A percentile compares a stretch with the other conserved stretches of the same genome.
phyloP scores from a whole-genome alignment of 441 rosid species.

The Pelargonium cotyledonis region DNA sequence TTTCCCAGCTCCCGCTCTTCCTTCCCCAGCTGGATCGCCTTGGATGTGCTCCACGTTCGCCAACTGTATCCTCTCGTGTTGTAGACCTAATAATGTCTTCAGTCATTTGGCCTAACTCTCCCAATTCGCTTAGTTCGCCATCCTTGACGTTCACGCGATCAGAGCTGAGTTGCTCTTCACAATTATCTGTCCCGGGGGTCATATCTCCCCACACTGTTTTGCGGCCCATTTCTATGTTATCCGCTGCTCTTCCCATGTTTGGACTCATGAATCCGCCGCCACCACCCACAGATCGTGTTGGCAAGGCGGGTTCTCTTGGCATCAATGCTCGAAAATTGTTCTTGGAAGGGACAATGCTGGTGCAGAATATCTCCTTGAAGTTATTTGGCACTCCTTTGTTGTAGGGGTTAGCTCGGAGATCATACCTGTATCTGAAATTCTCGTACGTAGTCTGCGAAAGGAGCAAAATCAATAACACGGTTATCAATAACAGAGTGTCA shows the following conservation, averaged over 20 bases:
- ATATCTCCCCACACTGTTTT: conserved; percentile 78
- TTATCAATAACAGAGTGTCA: neutral
- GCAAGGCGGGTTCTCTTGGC: conserved; percentile 48
- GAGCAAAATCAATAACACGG: neutral
- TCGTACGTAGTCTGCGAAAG: conserved; percentile 76
- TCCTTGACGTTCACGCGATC: conserved; percentile 64
- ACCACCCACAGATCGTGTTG: conserved; percentile 44
- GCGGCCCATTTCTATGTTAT: conserved; percentile 86
- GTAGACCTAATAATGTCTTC: conserved; percentile 62
- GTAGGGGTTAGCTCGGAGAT: conserved; percentile 64
- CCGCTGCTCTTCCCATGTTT: conserved; percentile 69
- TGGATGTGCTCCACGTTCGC: conserved; percentile 31
- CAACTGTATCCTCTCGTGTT: conserved; percentile 10
- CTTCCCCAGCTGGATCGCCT: conserved; percentile 95
- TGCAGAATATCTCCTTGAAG: conserved; percentile 55
- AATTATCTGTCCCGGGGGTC: conserved; percentile 46
- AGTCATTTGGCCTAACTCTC: conserved; percentile 29
- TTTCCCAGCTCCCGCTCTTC: conserved; percentile 96
- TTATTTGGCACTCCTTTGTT: conserved; percentile 59
- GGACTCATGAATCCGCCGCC: conserved; percentile 76
- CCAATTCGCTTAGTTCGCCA: conserved; percentile 53
- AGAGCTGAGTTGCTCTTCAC: conserved; percentile 48
- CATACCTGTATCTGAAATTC: conserved; percentile 82
- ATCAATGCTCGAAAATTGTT: conserved; percentile 68
- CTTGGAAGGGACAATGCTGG: conserved; percentile 16